Percentiles rank a stretch among this genome's conserved stretches.
These are phyloP conservation scores for Pleurotus citrinopileatus DNA, from an alignment of 768 basidiomycete genomes.

Conservation along the genomic window DNA sequence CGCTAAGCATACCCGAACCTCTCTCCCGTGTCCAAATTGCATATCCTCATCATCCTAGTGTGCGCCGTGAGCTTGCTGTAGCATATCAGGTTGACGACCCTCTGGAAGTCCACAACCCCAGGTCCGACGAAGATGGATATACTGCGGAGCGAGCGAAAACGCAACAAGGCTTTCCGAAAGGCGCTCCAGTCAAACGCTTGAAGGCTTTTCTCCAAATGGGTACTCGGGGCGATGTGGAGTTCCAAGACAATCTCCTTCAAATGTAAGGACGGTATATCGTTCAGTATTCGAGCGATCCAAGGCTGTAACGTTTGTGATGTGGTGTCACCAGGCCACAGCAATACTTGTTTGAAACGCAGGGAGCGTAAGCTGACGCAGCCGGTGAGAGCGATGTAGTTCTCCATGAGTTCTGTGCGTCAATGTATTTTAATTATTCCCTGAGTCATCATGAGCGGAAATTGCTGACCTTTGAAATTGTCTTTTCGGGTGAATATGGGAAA, in stretches of 20 bases:
- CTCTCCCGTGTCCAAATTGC: not conserved
- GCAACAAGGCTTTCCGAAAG: not conserved
- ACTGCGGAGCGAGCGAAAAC: constrained; percentile 1
- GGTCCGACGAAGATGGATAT: constrained; percentile 3
- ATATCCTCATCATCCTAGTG: not conserved
- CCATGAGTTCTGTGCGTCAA: not conserved
- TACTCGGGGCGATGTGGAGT: not conserved
- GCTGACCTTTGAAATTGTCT: not conserved
- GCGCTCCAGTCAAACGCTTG: constrained; percentile 4
- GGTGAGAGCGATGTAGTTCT: not conserved
- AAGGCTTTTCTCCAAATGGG: constrained; percentile 2
- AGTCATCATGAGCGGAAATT: not conserved
- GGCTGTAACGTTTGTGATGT: not conserved
- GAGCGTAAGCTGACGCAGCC: not conserved
- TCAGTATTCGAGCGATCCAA: not conserved
- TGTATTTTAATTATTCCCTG: not conserved
- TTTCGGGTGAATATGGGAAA: not conserved
- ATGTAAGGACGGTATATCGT: not conserved
- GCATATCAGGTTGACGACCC: not conserved
- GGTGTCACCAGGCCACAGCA: not conserved
- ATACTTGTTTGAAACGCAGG: constrained; percentile 2
- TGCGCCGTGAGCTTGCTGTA: not conserved
- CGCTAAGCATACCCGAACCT: not conserved
- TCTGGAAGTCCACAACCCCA: not conserved
- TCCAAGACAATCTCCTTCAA: not conserved